These are phyloP conservation scores for Phytophthora meadii DNA, from an alignment of 352 stramenopile genomes.

Conservation along the genomic window DNA sequence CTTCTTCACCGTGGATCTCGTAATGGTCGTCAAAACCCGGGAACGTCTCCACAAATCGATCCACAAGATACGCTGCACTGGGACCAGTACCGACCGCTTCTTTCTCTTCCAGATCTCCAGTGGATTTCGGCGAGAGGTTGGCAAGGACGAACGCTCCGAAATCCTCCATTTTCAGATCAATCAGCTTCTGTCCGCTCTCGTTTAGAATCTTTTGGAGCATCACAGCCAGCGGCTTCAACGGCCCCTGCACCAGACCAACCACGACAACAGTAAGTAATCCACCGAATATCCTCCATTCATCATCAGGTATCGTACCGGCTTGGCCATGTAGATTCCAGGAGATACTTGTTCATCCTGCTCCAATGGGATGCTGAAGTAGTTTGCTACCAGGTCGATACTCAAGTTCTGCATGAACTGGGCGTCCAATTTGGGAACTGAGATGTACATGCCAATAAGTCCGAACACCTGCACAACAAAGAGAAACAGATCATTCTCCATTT, in stretches of 20 bases:
- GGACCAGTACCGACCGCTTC: slow-evolving; percentile 18
- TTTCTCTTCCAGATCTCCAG: slow-evolving; percentile 26
- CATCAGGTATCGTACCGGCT: slow-evolving; percentile 48
- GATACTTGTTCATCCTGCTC: slow-evolving; percentile 79
- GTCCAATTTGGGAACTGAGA: slow-evolving; percentile 72
- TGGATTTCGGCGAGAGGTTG: slow-evolving; percentile 41
- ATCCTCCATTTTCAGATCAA: slow-evolving; percentile 59
- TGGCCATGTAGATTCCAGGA: slow-evolving; percentile 82
- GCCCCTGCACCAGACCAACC: slow-evolving; percentile 46
- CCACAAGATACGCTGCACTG: slow-evolving; percentile 61
- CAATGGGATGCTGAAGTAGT: slow-evolving; percentile 77
- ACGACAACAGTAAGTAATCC: slow-evolving; percentile 5
- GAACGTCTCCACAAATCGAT: slow-evolving; percentile 64
- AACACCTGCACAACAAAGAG: slow-evolving; percentile 54
- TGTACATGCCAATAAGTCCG: slow-evolving; percentile 88
- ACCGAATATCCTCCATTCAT: too few relatives aligned
- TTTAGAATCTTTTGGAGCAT: slow-evolving; percentile 69
- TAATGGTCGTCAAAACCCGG: slow-evolving; percentile 77
- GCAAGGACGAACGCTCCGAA: slow-evolving; percentile 82
- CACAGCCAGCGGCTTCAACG: slow-evolving; percentile 67
- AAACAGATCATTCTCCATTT: not conserved
- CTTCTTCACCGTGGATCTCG: slow-evolving; percentile 49
- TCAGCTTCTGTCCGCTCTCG: slow-evolving; percentile 63
- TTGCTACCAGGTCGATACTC: slow-evolving; percentile 69
- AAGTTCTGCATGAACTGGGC: slow-evolving; percentile 64